Base-by-base conservation (phyloP, 148 eudicot species). In the Fagopyrum esculentum region DNA sequence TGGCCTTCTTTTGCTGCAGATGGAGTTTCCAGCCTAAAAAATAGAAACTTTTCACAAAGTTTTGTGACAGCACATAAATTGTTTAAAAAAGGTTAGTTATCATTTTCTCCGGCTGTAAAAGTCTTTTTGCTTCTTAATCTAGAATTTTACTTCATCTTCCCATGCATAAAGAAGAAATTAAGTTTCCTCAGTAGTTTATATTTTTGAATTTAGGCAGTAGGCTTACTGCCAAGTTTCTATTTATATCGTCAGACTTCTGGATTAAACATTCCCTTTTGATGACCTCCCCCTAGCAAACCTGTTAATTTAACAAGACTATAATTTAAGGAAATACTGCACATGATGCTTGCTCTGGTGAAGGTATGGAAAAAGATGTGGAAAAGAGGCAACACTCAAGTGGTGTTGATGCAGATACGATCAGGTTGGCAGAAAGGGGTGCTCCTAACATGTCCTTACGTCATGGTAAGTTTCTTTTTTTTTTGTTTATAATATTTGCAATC, bases 381-480 rank as follows among this genome's bases (percentile, higher is more conserved):
- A 45, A 66, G 46, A 1, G 17, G 46, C 72, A 81, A 51, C 72
- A 74, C 10, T 71, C 26, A 30, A 11, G 66, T 78, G 78, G 78
- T 72, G 75, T 44, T 26, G 70, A 45, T 52, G 73, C 64, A 19
- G 81, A 80, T n/a, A 44, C 26, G 60, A 82, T 68, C 60, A 79
- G 75, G 69, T 40, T 47, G 44, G 61, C 56, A 51, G 51, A 50
- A 78, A 72, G 22, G 49, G 22, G 66, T 40, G 74, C 78, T 66
- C 77, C 74, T 73, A 73, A 68, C 47, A 78, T 71, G 81, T 86
- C 88, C 78, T 73, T 80, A 77, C 89, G 93, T 83, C 84, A 83
- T 82, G 97, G 98, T 93, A 77, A 71, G 90, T 81, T 66, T 3
- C 15, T 61, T 61, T 61, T 40, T 61, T 61, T 60, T 26, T 57